Base-by-base conservation (phyloP, 345 rosid genomes). In the Theobroma cacao region DNA sequence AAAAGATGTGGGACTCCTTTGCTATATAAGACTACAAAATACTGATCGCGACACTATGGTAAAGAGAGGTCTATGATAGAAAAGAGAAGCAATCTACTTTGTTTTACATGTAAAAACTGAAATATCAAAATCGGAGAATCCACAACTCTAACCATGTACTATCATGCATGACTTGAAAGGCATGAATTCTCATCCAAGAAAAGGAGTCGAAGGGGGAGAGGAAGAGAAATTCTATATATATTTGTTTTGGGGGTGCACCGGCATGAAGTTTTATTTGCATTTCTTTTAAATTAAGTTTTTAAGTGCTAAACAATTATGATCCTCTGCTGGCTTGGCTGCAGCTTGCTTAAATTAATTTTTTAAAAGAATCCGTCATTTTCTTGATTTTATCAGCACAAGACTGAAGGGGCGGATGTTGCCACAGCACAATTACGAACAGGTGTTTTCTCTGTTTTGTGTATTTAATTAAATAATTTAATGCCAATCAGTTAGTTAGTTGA, bases 381-480 rank as follows among this genome's bases (percentile, higher is more conserved):
- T 47, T 47, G 52, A 47, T 12, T 12, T 66, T 40, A 65, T 65
- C 71, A 65, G 18, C 71, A 65, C 1, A 48, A 48, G 53, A 48
- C 53, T 48, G 3, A 15, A 48, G 53, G 53, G 18, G 52, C 20
- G 18, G 5, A 14, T 47, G 52, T 47, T 14, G 52, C 18, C 4
- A 7, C 60, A 56, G 0, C 50, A 22, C 31, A 66, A 40, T 43
- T 68, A 43, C n/a, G n/a, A n/a, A n/a, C 40, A 15, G 38, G 40
- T 31, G 26, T 17, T 70, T 47, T 30, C 28, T 31, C 24, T 52
- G 11, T 50, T 31, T 48, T 48, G 28, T 48, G 48, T 70, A 48
- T 70, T 69, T 69, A 48, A 70, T 47, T 30, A 8, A 70, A 67
- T 67, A 13, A 28, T 67, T 67, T 41, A 41, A 28, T 70, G 58